Base-by-base conservation (phyloP, 1,284 basidiomycete genomes). In the Apiotrichum montevideense region DNA sequence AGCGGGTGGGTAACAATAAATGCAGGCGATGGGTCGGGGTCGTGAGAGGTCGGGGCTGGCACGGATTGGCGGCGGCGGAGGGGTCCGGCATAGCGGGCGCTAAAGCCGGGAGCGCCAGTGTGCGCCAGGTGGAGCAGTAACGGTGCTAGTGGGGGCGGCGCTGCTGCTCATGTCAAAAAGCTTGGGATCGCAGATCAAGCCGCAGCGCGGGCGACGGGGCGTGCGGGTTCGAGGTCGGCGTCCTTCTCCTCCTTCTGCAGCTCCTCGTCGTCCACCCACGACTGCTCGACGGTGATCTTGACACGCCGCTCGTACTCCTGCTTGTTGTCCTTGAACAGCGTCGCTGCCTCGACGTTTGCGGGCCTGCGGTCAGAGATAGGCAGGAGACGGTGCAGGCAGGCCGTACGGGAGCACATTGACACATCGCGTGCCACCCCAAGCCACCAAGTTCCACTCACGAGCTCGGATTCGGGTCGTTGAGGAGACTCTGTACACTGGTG, bases 381-480 rank as follows among this genome's bases (percentile, higher is more conserved):
- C 37, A 39, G 37, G 13, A 39, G 21, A 21, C 21, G 21, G 21
- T 21, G 21, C 21, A 21, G 21, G 21, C 21, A 21, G 21, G 21
- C 21, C 21, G 21, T 21, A 21, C 21, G 21, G 21, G 21, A 21
- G 21, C 21, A 21, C 21, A 21, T 21, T 21, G 21, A 21, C 21
- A 21, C 21, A 21, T 21, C 21, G 21, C 21, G 21, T 21, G 21
- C 21, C 21, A 21, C 21, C 21, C 21, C 21, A 21, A 21, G 21
- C 21, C 21, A 21, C 21, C 21, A 21, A 21, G 21, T 21, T 35
- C 9, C 2, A 72, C 81, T 63, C 63, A 83, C 80, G 80, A 82
- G 70, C 93, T 93, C 1, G 95, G 94, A 75, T 98, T 98, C 9
- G 95, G 95, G 75, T 98, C 95, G 72, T 98, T 94, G 61, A 98